Evolutionary conservation across 2,329 filamentous ascomycete species (phyloP), one percentile per base, ranked within the genome.

Genomic region (Sarocladiaceae sp.): DNA sequence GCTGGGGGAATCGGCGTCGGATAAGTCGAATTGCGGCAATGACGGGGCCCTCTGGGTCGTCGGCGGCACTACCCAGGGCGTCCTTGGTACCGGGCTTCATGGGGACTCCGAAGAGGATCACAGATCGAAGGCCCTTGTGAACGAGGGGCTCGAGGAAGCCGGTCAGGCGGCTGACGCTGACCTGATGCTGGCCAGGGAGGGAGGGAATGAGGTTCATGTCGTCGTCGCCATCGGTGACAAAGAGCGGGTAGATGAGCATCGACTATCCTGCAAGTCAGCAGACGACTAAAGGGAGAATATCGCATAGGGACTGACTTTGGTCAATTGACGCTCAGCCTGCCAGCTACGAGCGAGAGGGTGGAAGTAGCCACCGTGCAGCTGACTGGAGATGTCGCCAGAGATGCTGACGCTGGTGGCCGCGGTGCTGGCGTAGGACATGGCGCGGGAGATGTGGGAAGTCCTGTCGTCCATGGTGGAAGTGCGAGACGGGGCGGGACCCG

Each of bases 231-330:
- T 98, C 93, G 57, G 93, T 95, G 52, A 98, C 80, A 71, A 98
- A 98, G 53, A 98, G 77, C 11, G 93, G 93, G 68, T 94, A 97
- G 58, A 98, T 96, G 58, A 98, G 83, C 93, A 97, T 97, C 29
- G 90, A 93, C 88, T 95, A 57, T 10, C 34, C 16, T 7, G 18
- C 13, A 10, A n/a, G 15, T 40, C n/a, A 24, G 24, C 37, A n/a
- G 18, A 23, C 21, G 16, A 26, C 21, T 32, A 43, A 18, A 9
- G 13, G 3, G 4, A 9, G 7, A 20, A 4, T n/a, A 23, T n/a
- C n/a, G n/a, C n/a, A n/a, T n/a, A n/a, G n/a, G n/a, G n/a, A 56
- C 72, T 46, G 54, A 87, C 86, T 80, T 91, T 91, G 50, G 87
- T 91, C 61, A 93, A 73, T 67, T 91, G 86, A 53, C 85, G 77